A percentile compares a stretch with the other conserved stretches of the same genome.
Evolutionary conservation across 768 basidiomycete species (phyloP).

Genomic region (Lactarius evosmus): DNA sequence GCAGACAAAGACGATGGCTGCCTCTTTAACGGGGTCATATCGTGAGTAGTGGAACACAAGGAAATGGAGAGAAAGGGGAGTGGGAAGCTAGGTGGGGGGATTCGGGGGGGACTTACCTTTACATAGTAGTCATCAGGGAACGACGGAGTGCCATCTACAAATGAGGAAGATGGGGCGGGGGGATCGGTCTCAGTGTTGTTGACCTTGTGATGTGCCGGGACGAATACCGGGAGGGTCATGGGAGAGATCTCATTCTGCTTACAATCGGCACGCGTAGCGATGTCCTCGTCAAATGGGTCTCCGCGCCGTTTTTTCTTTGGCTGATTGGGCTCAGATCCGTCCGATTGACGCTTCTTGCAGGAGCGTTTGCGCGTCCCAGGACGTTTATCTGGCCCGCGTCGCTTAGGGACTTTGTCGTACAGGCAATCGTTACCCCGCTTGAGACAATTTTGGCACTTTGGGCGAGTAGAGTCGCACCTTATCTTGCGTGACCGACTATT

Average conservation of each 20-base stretch:
- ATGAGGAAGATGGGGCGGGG: conserved; percentile 14
- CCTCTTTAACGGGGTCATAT: conserved; percentile 17
- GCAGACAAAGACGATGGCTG: conserved; percentile 13
- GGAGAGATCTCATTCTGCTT: conserved; percentile 20
- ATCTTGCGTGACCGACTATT: conserved; percentile 80
- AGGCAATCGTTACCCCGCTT: conserved; percentile 74
- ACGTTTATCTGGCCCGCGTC: conserved; percentile 82
- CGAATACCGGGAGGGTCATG: conserved; percentile 16
- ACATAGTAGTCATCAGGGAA: conserved; percentile 23
- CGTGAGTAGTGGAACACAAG: conserved; percentile 2
- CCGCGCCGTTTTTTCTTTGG: conserved; percentile 38
- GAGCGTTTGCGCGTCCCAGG: conserved; percentile 80
- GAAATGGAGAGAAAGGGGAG: background rate
- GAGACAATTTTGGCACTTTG: conserved; percentile 77
- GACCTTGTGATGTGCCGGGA: conserved; percentile 10
- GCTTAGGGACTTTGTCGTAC: conserved; percentile 77
- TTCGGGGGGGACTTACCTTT: conserved; percentile 12
- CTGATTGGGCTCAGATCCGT: conserved; percentile 41
- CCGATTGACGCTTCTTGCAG: conserved; percentile 73
- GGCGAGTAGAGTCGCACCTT: conserved; percentile 79
- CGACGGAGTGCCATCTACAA: background rate
- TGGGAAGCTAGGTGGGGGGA: background rate
- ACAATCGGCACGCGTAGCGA: conserved; percentile 3
- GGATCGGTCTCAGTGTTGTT: conserved; percentile 13
- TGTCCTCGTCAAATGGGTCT: conserved; percentile 24